A percentile compares a stretch with the other conserved stretches of the same genome.
Conservation (phyloP, 2,329 filamentous ascomycete species). For the Didymella pomorum region DNA sequence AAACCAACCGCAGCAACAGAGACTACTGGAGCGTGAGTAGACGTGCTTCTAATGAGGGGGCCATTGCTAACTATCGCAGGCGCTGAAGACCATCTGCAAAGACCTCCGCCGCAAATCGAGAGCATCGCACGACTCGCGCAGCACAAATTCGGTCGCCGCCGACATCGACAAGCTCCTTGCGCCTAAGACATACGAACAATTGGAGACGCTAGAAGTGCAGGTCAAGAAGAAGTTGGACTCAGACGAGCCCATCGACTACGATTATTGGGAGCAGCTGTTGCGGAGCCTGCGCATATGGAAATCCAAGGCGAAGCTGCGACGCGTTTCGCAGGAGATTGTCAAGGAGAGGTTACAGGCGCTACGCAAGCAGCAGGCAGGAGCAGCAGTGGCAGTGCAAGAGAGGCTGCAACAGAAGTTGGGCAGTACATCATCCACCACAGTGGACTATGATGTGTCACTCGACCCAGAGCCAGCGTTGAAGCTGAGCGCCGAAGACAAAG, state of each 20-base stretch:
- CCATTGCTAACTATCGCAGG: slow-evolving; percentile 56
- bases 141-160: slow-evolving; percentile 79
- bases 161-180: slow-evolving; percentile 89
- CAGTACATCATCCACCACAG: slow-evolving; percentile 10
- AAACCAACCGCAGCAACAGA: slow-evolving; percentile 77
- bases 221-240: slow-evolving; percentile 86
- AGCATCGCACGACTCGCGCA: slow-evolving; percentile 72
- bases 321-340: slow-evolving; percentile 78
- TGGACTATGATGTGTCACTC: slow-evolving; percentile 53
- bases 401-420: slow-evolving; percentile 61
- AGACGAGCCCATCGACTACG: slow-evolving; percentile 90
- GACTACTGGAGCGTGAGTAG: slow-evolving; percentile 81
- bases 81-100: slow-evolving; percentile 82
- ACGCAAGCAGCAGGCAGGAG: slow-evolving; percentile 71
- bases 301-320: slow-evolving; percentile 82
- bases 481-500: slow-evolving; percentile 69
- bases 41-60: slow-evolving; percentile 15
- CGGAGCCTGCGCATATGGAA: slow-evolving; percentile 89
- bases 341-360: slow-evolving; percentile 72
- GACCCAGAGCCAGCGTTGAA: slow-evolving; percentile 74
- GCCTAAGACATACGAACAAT: slow-evolving; percentile 84
- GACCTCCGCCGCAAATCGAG: slow-evolving; percentile 74
- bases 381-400: slow-evolving; percentile 64
- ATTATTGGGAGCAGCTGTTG: slow-evolving; percentile 96
- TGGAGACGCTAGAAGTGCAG: slow-evolving; percentile 86